Evolutionary conservation across 768 basidiomycete species (phyloP).

Genomic region (Boletellus emodensis): DNA sequence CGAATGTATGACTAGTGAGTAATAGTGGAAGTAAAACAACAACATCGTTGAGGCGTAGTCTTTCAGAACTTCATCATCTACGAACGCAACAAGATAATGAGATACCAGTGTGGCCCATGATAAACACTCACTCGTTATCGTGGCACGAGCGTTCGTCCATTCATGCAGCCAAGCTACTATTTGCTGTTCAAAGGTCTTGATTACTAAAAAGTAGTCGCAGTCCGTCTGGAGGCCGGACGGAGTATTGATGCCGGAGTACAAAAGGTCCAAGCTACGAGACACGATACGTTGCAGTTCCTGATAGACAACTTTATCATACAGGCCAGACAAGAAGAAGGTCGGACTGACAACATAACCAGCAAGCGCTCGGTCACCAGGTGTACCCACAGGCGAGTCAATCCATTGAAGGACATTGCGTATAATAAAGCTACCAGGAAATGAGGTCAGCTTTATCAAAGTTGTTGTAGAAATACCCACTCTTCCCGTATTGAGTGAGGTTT

Average conservation of each 20-base stretch:
- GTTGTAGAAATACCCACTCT: conserved; percentile 56
- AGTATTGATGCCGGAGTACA: conserved; percentile 79
- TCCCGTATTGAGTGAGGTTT: conserved; percentile 92
- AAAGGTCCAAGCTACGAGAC: conserved; percentile 81
- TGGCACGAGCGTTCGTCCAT: conserved; percentile 30
- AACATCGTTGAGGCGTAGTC: conserved; percentile 32
- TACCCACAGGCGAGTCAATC: conserved; percentile 63
- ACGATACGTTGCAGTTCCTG: conserved; percentile 87
- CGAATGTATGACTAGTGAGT: conserved; percentile 85
- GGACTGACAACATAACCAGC: conserved; percentile 70
- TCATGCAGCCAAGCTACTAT: conserved; percentile 60
- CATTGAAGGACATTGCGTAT: conserved; percentile 79
- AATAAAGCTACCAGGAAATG: conserved; percentile 55
- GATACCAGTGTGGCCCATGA: background rate
- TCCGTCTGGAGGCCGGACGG: conserved; percentile 80
- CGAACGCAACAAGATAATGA: conserved; percentile 1
- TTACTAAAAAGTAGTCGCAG: conserved; percentile 80
- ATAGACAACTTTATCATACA: conserved; percentile 1
- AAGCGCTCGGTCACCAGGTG: conserved; percentile 62
- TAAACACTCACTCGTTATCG: conserved; percentile 16
- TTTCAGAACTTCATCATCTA: conserved; percentile 27
- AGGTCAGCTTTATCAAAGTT: background rate
- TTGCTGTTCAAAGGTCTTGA: conserved; percentile 82
- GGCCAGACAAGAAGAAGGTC: background rate
- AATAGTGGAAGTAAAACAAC: conserved; percentile 81